Percentiles rank a stretch among this genome's conserved stretches.
Conservation (phyloP, 2,329 filamentous ascomycete species). For the Beauveria sp. region DNA sequence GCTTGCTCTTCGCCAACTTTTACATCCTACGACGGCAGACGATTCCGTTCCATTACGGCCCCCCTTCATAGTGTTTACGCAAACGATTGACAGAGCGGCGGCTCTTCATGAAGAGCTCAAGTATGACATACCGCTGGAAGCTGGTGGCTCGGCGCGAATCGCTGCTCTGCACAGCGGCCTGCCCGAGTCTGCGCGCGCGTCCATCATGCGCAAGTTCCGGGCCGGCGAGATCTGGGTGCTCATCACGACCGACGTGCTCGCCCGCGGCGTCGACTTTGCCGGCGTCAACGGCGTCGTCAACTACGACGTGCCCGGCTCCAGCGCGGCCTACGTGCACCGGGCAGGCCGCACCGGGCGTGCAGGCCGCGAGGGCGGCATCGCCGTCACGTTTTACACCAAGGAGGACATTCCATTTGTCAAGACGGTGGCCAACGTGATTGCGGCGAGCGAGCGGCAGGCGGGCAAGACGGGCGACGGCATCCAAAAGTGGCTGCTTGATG, state of each 20-base stretch:
- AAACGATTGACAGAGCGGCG: slow-evolving; percentile 85
- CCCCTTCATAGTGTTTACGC: slow-evolving; percentile 91
- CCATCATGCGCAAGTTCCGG: slow-evolving; percentile 83
- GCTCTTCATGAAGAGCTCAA: slow-evolving; percentile 83
- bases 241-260: slow-evolving; percentile 89
- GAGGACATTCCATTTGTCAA: slow-evolving; percentile 87
- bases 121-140: slow-evolving; percentile 87
- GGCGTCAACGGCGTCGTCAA: slow-evolving; percentile 96
- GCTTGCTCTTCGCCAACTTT: slow-evolving; percentile 78
- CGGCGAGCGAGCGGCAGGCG: slow-evolving; percentile 67
- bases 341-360: slow-evolving; percentile 86
- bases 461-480: slow-evolving; percentile 50
- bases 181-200: slow-evolving; percentile 63
- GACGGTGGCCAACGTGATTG: slow-evolving; percentile 87
- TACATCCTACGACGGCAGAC: slow-evolving; percentile 61
- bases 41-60: slow-evolving; percentile 61
- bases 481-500: slow-evolving; percentile 81
- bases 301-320: slow-evolving; percentile 91
- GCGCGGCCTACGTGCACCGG: slow-evolving; percentile 85
- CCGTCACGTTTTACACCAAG: slow-evolving; percentile 90
- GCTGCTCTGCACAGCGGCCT: slow-evolving; percentile 87
- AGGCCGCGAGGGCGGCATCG: slow-evolving; percentile 77
- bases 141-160: slow-evolving; percentile 75
- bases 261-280: slow-evolving; percentile 87
- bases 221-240: slow-evolving; percentile 92